phyloP scores from a whole-genome alignment of 768 basidiomycete genomes.

The Tulasnella sp. region DNA sequence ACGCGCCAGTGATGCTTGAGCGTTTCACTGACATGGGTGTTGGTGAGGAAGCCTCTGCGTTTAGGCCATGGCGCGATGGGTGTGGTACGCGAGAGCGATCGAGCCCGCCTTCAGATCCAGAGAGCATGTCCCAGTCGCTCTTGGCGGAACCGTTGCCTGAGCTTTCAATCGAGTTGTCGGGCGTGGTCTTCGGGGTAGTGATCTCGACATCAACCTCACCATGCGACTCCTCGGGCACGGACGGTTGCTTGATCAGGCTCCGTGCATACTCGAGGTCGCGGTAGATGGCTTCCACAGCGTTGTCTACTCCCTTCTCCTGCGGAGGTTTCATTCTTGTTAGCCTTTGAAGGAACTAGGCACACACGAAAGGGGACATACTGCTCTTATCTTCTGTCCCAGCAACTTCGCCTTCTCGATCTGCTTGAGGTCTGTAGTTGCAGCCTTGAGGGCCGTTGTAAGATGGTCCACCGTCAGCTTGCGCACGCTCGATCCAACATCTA shows the following conservation, averaged over 20 bases:
- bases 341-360: not conserved
- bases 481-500: slow-evolving; percentile 82
- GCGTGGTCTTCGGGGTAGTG: not conserved
- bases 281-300: slow-evolving; percentile 90
- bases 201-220: not conserved
- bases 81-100: not conserved
- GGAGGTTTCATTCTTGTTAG: no score
- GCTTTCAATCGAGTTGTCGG: slow-evolving; percentile 4
- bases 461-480: slow-evolving; percentile 74
- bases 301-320: slow-evolving; percentile 90
- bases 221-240: not conserved
- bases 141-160: slow-evolving; percentile 23
- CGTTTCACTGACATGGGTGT: not conserved
- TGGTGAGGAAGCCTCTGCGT: not conserved
- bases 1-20: not conserved
- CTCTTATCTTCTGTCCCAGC: slow-evolving; percentile 79
- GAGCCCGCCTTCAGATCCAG: slow-evolving; percentile 3
- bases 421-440: slow-evolving; percentile 78
- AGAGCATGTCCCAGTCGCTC: slow-evolving; percentile 17
- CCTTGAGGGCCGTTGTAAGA: slow-evolving; percentile 63
- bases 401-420: slow-evolving; percentile 77
- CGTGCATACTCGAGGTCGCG: slow-evolving; percentile 92
- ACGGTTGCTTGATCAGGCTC: slow-evolving; percentile 59
- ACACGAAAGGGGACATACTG: slow-evolving; percentile 35
- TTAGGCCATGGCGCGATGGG: not conserved